Evolutionary conservation across 257 asterid genomes (phyloP), one percentile per base, ranked within the genome.

Genomic region (Petrea volubilis): DNA sequence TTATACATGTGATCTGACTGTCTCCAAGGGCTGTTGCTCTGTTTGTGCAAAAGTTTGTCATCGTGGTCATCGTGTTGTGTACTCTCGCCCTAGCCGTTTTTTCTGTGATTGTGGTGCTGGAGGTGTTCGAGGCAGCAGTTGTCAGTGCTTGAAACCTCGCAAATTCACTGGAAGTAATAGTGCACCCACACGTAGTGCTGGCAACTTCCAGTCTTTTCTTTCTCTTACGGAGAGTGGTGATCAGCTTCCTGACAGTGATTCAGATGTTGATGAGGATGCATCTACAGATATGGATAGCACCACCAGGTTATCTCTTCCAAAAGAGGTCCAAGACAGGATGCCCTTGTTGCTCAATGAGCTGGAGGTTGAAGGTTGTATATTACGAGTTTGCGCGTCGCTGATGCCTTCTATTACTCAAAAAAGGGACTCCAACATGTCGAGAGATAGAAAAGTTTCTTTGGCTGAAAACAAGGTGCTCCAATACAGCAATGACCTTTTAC

Each of bases 51-150:
- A 90, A 81, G 98, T 95, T 82, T 95, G 99, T 73, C 99, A 95
- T 79, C 96, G 98, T 71, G 99, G 96, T 74, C 99, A 95, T 80
- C 98, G 99, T 69, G 97, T 95, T 75, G 98, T 92, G 41, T 95
- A 95, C 83, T 95, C 99, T 50, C 96, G 99, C 64, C 92, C 99
- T 59, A 95, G 99, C 79, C 95, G 99, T 13, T 95, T 95, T 80
- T 95, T 95, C 84, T 95, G 99, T 51, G 99, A 95, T 64, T 95
- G 99, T 78, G 99, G 99, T 36, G 99, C 98, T 11, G 99, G 99
- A 50, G 98, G 99, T 68, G 98, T 95, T 65, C 87, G 97, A 52
- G 99, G 99, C 43, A 92, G 90, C 88, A 88, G 92, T 70, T 95
- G 99, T 76, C 97, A 87, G 82, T 92, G 99, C 84, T 80, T 95